phyloP scores from a whole-genome alignment of 768 basidiomycete species.

The Lentinus tigrinus region DNA sequence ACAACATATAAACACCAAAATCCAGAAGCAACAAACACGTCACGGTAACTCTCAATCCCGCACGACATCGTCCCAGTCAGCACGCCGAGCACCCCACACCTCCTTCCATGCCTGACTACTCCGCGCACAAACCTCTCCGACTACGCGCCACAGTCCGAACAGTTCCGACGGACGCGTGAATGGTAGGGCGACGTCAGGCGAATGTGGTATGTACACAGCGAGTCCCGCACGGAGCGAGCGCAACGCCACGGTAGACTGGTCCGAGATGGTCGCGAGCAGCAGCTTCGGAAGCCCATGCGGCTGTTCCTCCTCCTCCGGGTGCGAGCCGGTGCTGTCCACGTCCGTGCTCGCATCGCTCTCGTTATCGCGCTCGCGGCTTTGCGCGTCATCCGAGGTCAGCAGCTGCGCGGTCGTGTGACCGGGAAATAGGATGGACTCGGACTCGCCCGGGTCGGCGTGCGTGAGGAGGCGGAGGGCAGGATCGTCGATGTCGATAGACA shows the following conservation, averaged over 20 bases:
- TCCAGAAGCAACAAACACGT: too few relatives aligned
- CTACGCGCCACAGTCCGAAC: constrained; percentile 17
- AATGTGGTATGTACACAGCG: background rate
- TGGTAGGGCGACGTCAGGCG: constrained; percentile 6
- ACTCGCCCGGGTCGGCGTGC: constrained; percentile 25
- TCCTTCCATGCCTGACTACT: constrained; percentile 26
- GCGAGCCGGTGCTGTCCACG: background rate
- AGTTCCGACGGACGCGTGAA: constrained; percentile 10
- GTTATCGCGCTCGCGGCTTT: background rate
- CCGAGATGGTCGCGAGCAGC: constrained; percentile 14
- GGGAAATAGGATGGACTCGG: constrained; percentile 35
- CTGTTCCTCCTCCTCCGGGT: background rate
- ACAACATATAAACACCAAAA: too few relatives aligned
- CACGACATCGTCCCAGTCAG: background rate
- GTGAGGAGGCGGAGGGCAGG: constrained; percentile 38
- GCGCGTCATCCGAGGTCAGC: background rate
- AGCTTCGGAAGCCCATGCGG: constrained; percentile 15
- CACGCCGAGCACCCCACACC: constrained; percentile 2
- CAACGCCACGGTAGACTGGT: constrained; percentile 18
- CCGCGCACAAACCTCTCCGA: constrained; percentile 20
- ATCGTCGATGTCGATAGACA: constrained; percentile 39
- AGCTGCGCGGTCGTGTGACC: constrained; percentile 21
- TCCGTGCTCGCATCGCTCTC: background rate
- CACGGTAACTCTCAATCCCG: too few relatives aligned
- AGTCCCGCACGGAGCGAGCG: constrained; percentile 18